Conservation (phyloP, 768 basidiomycete species). For the Leccinum arenicola region DNA sequence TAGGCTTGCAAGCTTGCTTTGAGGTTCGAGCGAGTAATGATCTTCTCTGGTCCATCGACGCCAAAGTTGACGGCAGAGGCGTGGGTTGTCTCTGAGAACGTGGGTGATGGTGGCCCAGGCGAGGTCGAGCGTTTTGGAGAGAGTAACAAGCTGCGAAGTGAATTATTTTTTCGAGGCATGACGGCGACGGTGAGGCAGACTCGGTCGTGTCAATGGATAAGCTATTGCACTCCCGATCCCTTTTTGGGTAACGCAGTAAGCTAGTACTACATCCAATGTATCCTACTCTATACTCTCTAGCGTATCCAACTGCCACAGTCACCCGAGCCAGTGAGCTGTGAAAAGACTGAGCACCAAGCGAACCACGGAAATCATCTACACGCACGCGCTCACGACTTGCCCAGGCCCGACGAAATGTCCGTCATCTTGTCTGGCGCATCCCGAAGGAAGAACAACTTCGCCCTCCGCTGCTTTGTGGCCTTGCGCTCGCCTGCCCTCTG, state of each 20-base stretch:
- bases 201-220: conserved; percentile 11
- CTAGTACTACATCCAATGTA: conserved; percentile 4
- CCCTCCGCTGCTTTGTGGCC: conserved; percentile 61
- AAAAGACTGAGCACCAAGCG: conserved; percentile 1
- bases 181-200: conserved; percentile 12
- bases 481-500: conserved; percentile 48
- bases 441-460: conserved; percentile 81
- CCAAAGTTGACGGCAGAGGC: conserved; percentile 78
- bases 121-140: conserved; percentile 45
- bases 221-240: conserved; percentile 9
- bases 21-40: conserved; percentile 78
- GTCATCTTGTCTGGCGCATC: conserved; percentile 86
- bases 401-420: conserved; percentile 53
- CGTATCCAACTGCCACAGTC: not conserved
- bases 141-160: conserved; percentile 53
- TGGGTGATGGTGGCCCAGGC: conserved; percentile 73
- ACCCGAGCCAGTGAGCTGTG: conserved; percentile 4
- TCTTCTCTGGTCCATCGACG: conserved; percentile 69
- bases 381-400: conserved; percentile 23
- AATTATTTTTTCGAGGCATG: conserved; percentile 54
- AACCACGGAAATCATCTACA: not conserved
- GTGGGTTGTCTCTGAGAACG: conserved; percentile 79
- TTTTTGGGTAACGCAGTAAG: conserved; percentile 14
- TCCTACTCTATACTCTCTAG: conserved; percentile 8
- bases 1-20: conserved; percentile 77